Evolutionary conservation across 2,329 filamentous ascomycete species (phyloP).

Genomic region (Xylariaceae sp.): DNA sequence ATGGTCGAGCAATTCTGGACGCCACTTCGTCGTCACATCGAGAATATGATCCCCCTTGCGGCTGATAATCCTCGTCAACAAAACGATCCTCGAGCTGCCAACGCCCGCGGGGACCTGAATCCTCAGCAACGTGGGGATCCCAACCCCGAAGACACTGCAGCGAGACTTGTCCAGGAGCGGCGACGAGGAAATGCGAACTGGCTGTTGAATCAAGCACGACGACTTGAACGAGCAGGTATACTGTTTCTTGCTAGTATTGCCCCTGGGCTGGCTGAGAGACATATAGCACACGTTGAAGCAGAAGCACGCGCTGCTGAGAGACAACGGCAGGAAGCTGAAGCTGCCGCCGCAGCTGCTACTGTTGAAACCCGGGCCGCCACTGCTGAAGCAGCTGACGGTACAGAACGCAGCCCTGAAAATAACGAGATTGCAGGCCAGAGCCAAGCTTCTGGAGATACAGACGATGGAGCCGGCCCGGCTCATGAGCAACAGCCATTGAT

Average conservation of each 20-base stretch:
- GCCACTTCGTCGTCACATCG: constrained; percentile 54
- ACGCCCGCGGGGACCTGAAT: too few relatives aligned
- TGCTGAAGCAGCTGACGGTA: constrained; percentile 1
- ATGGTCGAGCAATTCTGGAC: constrained; percentile 51
- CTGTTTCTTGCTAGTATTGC: constrained; percentile 64
- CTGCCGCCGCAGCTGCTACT: constrained; percentile 30
- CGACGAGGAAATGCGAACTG: constrained; percentile 42
- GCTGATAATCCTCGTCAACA: constrained; percentile 27
- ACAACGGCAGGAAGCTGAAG: constrained; percentile 39
- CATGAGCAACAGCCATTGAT: too few relatives aligned
- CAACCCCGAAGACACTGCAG: constrained; percentile 40
- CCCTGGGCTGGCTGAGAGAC: constrained; percentile 61
- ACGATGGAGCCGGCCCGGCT: too few relatives aligned
- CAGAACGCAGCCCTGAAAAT: neutral
- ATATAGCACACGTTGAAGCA: constrained; percentile 56
- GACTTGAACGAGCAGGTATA: constrained; percentile 55
- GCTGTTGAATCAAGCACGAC: constrained; percentile 46
- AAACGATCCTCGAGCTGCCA: constrained; percentile 25
- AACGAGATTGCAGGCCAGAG: neutral
- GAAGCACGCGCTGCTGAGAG: constrained; percentile 42
- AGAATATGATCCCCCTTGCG: constrained; percentile 54
- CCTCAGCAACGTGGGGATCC: too few relatives aligned
- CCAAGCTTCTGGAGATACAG: neutral
- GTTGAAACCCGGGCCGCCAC: constrained; percentile 10
- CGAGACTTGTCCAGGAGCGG: constrained; percentile 47